Conservation (phyloP, 345 rosid species). For the Psidium friedrichsthalianum region DNA sequence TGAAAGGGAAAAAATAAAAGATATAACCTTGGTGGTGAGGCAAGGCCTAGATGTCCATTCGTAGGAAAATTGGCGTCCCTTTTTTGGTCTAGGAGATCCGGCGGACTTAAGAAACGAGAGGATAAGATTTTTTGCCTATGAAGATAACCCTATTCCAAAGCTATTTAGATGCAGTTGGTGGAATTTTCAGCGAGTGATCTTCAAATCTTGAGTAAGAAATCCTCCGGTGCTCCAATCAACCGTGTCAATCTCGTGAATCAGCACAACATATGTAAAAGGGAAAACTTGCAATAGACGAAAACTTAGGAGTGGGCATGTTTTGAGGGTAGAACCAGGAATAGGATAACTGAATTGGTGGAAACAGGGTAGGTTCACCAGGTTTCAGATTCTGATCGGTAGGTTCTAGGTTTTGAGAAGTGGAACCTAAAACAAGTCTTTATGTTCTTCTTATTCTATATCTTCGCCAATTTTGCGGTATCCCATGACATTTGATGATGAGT, state of each 20-base stretch:
- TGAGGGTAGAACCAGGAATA: too few relatives aligned
- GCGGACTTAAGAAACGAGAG: neutral
- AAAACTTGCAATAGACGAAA: neutral
- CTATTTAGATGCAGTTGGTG: neutral
- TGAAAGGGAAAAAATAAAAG: neutral
- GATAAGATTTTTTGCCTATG: neutral
- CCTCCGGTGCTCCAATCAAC: neutral
- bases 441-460: too few relatives aligned
- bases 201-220: neutral
- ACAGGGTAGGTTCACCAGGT: too few relatives aligned
- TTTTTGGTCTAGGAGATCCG: neutral
- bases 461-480: too few relatives aligned
- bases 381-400: too few relatives aligned
- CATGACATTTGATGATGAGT: too few relatives aligned
- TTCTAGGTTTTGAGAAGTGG: too few relatives aligned
- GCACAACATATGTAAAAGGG: neutral
- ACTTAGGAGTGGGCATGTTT: too few relatives aligned
- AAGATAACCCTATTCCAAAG: neutral
- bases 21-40: neutral
- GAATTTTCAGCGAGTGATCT: neutral
- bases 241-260: neutral
- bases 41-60: neutral
- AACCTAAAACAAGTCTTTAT: too few relatives aligned
- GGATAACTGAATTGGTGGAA: too few relatives aligned
- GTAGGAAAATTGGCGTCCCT: neutral